These are phyloP conservation scores for Eimeria tenella DNA, from an alignment of 169 alveolate species.

Conservation along the genomic window DNA sequence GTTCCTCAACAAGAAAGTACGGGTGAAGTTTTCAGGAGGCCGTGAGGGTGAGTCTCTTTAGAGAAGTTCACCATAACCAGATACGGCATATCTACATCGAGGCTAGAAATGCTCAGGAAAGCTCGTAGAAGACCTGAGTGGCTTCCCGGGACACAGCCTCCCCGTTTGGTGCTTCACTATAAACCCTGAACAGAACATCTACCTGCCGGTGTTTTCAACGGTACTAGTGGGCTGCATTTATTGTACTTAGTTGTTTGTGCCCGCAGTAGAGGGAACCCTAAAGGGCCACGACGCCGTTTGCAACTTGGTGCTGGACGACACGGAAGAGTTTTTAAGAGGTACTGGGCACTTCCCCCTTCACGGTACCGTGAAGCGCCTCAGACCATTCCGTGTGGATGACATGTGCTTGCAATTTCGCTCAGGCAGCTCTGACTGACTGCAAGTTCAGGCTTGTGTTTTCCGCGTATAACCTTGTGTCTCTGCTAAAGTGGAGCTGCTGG, in stretches of 20 bases:
- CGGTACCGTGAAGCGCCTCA: not conserved
- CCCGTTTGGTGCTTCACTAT: too few species aligned
- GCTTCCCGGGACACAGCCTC: too few species aligned
- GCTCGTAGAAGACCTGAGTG: too few species aligned
- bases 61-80: too few species aligned
- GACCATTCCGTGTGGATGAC: too few species aligned
- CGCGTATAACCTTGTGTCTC: not conserved
- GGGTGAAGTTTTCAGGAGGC: conserved; percentile 92
- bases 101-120: too few species aligned
- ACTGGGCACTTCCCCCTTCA: not conserved
- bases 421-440: not conserved
- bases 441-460: not conserved
- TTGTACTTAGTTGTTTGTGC: not conserved
- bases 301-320: conserved; percentile 92
- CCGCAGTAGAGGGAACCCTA: conserved; percentile 90
- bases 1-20: conserved; percentile 88
- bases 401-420: too few species aligned
- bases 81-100: too few species aligned
- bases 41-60: conserved; percentile 88
- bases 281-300: conserved; percentile 93
- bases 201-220: too few species aligned
- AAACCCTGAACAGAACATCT: too few species aligned
- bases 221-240: too few species aligned
- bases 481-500: too few species aligned
- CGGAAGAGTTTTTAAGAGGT: conserved; percentile 92